A percentile compares a stretch with the other conserved stretches of the same genome.
Evolutionary conservation across 2,329 filamentous ascomycete species (phyloP).

Genomic region (Bipolaris cookei): DNA sequence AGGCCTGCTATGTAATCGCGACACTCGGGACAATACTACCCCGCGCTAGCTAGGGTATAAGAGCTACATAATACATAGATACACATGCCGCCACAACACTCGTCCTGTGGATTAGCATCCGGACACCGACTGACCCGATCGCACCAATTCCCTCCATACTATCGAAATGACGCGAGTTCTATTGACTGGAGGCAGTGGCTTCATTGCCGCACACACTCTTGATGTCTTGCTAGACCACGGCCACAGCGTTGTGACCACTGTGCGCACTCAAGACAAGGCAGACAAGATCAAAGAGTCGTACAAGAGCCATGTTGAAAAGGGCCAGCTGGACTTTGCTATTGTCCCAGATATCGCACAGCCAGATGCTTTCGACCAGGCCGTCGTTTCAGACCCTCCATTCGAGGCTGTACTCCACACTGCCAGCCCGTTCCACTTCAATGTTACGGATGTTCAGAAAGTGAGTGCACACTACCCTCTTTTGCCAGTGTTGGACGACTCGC

Average conservation of each 20-base stretch:
- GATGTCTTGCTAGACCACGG: slow-evolving; percentile 63
- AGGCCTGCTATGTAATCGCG: slow-evolving; percentile 5
- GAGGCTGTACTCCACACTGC: slow-evolving; percentile 65
- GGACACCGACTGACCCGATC: neutral
- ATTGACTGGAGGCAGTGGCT: slow-evolving; percentile 64
- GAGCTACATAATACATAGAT: slow-evolving; percentile 16
- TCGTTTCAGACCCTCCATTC: slow-evolving; percentile 68
- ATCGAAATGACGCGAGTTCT: slow-evolving; percentile 49
- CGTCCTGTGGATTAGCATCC: neutral
- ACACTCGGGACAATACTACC: slow-evolving; percentile 19
- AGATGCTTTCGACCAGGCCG: slow-evolving; percentile 69
- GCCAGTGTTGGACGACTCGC: neutral
- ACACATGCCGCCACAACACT: slow-evolving; percentile 18
- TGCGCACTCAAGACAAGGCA: slow-evolving; percentile 67
- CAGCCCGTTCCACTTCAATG: slow-evolving; percentile 72
- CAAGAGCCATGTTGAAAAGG: slow-evolving; percentile 56
- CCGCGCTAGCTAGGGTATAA: slow-evolving; percentile 21
- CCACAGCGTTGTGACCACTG: slow-evolving; percentile 68
- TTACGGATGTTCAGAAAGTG: slow-evolving; percentile 72
- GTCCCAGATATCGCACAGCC: slow-evolving; percentile 75
- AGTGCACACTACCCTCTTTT: slow-evolving; percentile 17
- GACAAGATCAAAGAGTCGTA: slow-evolving; percentile 64
- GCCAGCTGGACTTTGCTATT: slow-evolving; percentile 68
- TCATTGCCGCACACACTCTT: slow-evolving; percentile 70
- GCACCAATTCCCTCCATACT: neutral